A percentile compares a stretch with the other conserved stretches of the same genome.
Evolutionary conservation across 257 asterid species (phyloP).

Genomic region (Ajuga chamaepitys): DNA sequence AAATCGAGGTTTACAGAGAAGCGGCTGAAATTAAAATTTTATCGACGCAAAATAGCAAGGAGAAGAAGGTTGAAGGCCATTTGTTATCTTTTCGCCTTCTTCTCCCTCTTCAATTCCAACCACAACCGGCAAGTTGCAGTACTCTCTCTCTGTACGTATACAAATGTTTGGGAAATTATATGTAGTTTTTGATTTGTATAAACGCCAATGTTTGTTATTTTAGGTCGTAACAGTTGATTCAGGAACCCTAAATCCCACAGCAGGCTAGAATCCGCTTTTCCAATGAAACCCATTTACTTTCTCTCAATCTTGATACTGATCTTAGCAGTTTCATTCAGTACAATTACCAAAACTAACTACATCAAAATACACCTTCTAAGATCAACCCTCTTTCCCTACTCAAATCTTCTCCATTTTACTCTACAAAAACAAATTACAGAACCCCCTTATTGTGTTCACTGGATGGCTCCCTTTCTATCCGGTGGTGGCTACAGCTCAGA

Average conservation of each 20-base stretch:
- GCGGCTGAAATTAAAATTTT: too few species aligned
- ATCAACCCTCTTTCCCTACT: constrained; percentile 21
- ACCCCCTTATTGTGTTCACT: constrained; percentile 53
- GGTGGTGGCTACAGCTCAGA: constrained; percentile 96
- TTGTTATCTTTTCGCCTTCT: too few species aligned
- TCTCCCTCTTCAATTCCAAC: not conserved
- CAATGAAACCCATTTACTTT: constrained; percentile 31
- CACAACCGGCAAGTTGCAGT: not conserved
- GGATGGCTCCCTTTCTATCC: constrained; percentile 97
- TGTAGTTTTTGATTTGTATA: not conserved
- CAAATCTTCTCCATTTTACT: constrained; percentile 9
- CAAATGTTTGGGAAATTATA: too few species aligned
- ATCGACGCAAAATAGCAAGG: not conserved
- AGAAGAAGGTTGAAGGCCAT: not conserved
- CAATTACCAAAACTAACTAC: constrained; percentile 10
- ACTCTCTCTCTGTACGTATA: not conserved
- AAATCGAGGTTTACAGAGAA: too few species aligned
- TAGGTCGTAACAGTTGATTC: constrained; percentile 26
- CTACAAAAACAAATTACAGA: constrained; percentile 11
- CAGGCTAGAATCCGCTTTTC: constrained; percentile 9
- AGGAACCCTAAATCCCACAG: constrained; percentile 24
- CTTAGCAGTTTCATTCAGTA: constrained; percentile 37
- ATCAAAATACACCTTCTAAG: constrained; percentile 20
- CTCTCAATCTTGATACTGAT: constrained; percentile 36
- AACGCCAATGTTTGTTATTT: not conserved